Conservation (phyloP, 2,329 filamentous ascomycete genomes). For the Monilinia fructicola region DNA sequence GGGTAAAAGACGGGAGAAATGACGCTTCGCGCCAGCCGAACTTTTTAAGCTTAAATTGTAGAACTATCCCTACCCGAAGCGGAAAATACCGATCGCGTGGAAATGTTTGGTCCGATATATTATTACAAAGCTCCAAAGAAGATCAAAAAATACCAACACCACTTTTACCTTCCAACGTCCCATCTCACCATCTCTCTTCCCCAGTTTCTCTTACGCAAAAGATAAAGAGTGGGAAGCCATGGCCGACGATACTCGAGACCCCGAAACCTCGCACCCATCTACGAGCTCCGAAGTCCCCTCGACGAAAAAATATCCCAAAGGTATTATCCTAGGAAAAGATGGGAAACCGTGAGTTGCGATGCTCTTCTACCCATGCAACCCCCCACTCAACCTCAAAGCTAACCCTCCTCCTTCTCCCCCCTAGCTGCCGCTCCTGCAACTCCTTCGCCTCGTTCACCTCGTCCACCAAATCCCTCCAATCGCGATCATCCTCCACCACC, state of each 20-base stretch:
- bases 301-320: conserved; percentile 60
- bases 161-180: neutral
- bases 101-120: neutral
- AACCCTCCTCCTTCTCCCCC: conserved; percentile 1
- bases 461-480: conserved; percentile 30
- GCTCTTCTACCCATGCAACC: neutral
- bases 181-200: neutral
- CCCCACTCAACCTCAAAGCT: neutral
- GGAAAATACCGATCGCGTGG: neutral
- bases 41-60: conserved; percentile 17
- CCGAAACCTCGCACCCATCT: conserved; percentile 25
- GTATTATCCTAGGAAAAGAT: conserved; percentile 74
- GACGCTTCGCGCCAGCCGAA: neutral
- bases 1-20: neutral
- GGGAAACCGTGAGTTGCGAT: conserved; percentile 71
- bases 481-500: conserved; percentile 38
- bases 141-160: neutral
- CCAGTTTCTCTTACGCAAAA: neutral
- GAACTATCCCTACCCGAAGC: neutral
- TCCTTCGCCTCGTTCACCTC: conserved; percentile 57
- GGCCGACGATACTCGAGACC: conserved; percentile 38
- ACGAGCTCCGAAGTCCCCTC: conserved; percentile 24
- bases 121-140: conserved; percentile 6
- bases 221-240: conserved; percentile 25
- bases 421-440: conserved; percentile 70